Percentiles rank a stretch among this genome's conserved stretches.
Conservation (phyloP, 1,284 basidiomycete genomes). For the Bondarzewia mesenterica region DNA sequence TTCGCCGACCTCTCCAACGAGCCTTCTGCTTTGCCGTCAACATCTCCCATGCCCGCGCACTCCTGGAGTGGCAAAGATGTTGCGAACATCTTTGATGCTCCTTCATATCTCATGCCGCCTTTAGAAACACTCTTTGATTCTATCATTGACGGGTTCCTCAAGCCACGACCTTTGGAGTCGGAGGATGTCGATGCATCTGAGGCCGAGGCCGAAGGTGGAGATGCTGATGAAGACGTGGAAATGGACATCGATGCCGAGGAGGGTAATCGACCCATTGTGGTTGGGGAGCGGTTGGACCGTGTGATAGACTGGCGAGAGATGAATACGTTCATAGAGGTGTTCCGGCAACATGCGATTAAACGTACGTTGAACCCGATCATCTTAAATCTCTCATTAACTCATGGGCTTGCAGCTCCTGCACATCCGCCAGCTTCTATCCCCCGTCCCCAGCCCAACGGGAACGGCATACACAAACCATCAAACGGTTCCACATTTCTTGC, state of each 20-base stretch:
- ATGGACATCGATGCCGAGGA: conserved; percentile 32
- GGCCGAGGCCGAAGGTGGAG: conserved; percentile 15
- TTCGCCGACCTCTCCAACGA: conserved; percentile 29
- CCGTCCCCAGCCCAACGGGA: conserved; percentile 15
- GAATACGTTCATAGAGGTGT: conserved; percentile 38
- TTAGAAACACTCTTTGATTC: conserved; percentile 69
- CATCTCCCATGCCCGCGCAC: conserved; percentile 16
- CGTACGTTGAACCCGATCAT: conserved; percentile 21
- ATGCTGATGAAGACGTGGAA: conserved; percentile 33
- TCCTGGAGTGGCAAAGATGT: conserved; percentile 33
- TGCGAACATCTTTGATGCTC: conserved; percentile 57
- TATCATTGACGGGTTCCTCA: conserved; percentile 62
- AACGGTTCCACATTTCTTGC: conserved; percentile 13
- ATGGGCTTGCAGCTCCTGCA: conserved; percentile 4
- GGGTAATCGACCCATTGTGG: conserved; percentile 17
- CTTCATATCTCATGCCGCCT: conserved; percentile 77
- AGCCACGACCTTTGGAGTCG: conserved; percentile 16
- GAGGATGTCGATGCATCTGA: conserved; percentile 9
- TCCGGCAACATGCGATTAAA: conserved; percentile 37
- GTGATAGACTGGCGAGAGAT: conserved; percentile 39
- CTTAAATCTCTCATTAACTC: background rate
- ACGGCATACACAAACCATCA: conserved; percentile 13
- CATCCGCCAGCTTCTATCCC: conserved; percentile 8
- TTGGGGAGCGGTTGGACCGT: conserved; percentile 23
- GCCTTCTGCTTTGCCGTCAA: conserved; percentile 14